Evolutionary conservation across 768 basidiomycete genomes (phyloP).

Genomic region (Dictyophora rubrovolvata): DNA sequence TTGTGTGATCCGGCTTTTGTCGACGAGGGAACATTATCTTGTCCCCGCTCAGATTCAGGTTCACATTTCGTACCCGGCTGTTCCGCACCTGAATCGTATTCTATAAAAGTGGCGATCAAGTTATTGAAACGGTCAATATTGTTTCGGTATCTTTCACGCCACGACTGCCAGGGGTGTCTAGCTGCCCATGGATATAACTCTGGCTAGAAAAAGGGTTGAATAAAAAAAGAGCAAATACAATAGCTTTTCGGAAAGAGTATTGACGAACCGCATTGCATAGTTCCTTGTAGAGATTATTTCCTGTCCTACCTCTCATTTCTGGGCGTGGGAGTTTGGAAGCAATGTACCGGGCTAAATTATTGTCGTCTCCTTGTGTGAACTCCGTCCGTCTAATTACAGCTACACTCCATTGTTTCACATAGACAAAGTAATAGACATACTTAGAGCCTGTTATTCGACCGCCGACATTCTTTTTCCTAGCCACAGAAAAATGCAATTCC

Average conservation of each 20-base stretch:
- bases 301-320: constrained; percentile 71
- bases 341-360: constrained; percentile 67
- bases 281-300: constrained; percentile 76
- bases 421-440: constrained; percentile 29
- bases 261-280: constrained; percentile 54
- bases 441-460: constrained; percentile 75
- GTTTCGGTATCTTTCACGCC: constrained; percentile 85
- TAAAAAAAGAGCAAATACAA: background rate
- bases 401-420: background rate
- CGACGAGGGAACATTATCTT: background rate
- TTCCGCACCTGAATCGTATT: constrained; percentile 53
- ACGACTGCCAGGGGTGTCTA: constrained; percentile 84
- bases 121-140: constrained; percentile 57
- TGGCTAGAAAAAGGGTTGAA: background rate
- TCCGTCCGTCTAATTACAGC: constrained; percentile 49
- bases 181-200: constrained; percentile 56
- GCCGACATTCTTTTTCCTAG: constrained; percentile 78
- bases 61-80: constrained; percentile 23
- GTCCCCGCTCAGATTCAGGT: background rate
- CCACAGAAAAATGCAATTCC: constrained; percentile 54
- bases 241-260: background rate
- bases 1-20: background rate
- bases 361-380: constrained; percentile 70
- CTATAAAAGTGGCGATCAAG: constrained; percentile 56
- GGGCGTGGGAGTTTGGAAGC: constrained; percentile 78